phyloP scores from a whole-genome alignment of 2,329 filamentous ascomycete genomes.

The Calonectria pseudoreteaudii region DNA sequence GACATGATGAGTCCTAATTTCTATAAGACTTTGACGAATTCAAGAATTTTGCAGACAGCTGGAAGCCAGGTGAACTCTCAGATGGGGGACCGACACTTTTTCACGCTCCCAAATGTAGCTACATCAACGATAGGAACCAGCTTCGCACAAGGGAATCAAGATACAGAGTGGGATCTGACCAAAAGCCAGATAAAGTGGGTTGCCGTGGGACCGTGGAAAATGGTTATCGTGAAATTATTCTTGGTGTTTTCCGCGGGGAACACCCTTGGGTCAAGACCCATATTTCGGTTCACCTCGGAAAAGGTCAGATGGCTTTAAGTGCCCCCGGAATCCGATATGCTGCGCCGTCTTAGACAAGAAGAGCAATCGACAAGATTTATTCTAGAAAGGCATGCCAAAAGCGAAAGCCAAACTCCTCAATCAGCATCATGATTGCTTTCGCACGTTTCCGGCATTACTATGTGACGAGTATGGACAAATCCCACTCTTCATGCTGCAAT shows the following conservation, averaged over 20 bases:
- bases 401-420: not conserved
- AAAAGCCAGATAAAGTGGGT: not conserved
- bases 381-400: not conserved
- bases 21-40: not conserved
- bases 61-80: not conserved
- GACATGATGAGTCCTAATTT: not conserved
- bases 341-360: no score
- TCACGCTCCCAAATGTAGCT: not conserved
- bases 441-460: not conserved
- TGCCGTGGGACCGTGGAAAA: not conserved
- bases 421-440: not conserved
- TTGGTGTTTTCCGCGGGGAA: not conserved
- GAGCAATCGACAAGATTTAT: not conserved
- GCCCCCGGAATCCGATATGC: not conserved
- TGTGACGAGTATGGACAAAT: not conserved
- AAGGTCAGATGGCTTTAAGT: not conserved
- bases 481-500: not conserved
- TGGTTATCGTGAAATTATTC: not conserved
- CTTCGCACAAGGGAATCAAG: not conserved
- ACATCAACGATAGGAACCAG: not conserved
- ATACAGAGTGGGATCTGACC: not conserved
- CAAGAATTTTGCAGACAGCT: not conserved
- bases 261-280: not conserved
- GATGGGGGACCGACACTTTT: not conserved
- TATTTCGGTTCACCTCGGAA: not conserved